Base-by-base conservation (phyloP, 768 basidiomycete genomes). In the Auricularia sp. region DNA sequence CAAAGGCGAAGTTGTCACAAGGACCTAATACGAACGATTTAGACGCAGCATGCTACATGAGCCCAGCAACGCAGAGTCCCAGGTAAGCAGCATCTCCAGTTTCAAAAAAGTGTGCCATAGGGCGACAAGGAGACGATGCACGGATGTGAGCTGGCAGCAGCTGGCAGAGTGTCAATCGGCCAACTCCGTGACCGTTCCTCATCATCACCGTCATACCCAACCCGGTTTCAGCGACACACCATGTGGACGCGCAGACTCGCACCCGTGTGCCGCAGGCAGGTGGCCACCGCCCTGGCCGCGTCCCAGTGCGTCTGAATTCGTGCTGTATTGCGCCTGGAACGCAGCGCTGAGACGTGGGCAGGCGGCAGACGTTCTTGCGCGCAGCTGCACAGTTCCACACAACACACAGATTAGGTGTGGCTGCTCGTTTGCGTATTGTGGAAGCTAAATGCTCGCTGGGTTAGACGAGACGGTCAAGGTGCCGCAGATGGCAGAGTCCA, bases 401-500 rank as follows among this genome's bases (percentile, higher is more conserved):
- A 14, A 29, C 56, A 6, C 56, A 8, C 56, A 14, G 56, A 14
- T 23, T 59, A 12, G 56, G 56, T 59, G 53, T 2, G n/a, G 7
- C 53, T 10, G 11, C 23, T 6, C 18, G 23, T 29, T 12, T 14
- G 54, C 29, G 14, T 56, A 21, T 1, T 29, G 8, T 14, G 29
- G 23, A 35, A 29, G 23, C 56, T 59, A 29, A 59, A 29, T 10
- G 34, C 14, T 14, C 29, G 29, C 29, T 29, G 29, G 12, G 29
- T 23, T 33, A 90, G 88, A 86, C 64, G 90, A 95, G 77, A 92
- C 88, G 64, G 84, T 98, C 68, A 93, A 96, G 78, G 94, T 98
- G 44, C 94, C 94, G 18, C 90, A 93, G 75, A 96, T 98, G 93
- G 92, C 96, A 34, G 95, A 98, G 74, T 98, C 95, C 66, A 98